These are phyloP conservation scores for Nephelium lappaceum DNA, from an alignment of 345 rosid species.

Conservation along the genomic window DNA sequence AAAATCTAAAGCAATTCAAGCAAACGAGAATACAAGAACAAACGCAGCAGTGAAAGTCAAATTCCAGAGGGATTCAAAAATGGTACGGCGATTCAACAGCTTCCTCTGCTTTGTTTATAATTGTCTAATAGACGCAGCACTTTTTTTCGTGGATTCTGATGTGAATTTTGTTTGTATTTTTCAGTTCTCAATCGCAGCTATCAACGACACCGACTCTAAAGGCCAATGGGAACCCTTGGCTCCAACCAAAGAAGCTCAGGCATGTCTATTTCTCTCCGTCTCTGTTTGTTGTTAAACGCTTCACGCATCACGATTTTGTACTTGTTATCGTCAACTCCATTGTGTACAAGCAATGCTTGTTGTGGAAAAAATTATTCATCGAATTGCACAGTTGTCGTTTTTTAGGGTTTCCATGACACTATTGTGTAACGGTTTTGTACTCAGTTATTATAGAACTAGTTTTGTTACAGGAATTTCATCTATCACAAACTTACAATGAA, in stretches of 20 bases:
- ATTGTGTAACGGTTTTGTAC: neutral
- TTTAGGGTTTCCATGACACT: slow-evolving; percentile 7
- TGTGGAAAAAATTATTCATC: neutral
- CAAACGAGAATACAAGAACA: neutral
- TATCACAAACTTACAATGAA: slow-evolving; percentile 85
- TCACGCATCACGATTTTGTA: neutral
- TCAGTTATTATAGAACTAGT: neutral
- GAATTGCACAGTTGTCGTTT: neutral
- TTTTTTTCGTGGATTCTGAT: neutral
- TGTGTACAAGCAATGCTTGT: neutral
- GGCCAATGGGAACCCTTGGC: slow-evolving; percentile 97
- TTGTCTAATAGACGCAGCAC: neutral
- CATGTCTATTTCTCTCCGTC: slow-evolving; percentile 18
- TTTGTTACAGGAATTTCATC: slow-evolving; percentile 77
- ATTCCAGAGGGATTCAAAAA: slow-evolving; percentile 4
- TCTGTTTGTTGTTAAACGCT: slow-evolving; percentile 1
- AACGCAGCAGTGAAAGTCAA: neutral
- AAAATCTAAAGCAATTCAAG: slow-evolving; percentile 12
- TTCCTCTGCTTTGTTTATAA: neutral
- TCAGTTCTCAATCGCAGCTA: slow-evolving; percentile 95
- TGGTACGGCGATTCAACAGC: slow-evolving; percentile 15
- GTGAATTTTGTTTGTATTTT: neutral
- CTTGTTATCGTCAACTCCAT: neutral
- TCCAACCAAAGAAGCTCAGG: slow-evolving; percentile 99
- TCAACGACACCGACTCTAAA: slow-evolving; percentile 81